Evolutionary conservation across 2,329 filamentous ascomycete genomes (phyloP).

Genomic region (Pyricularia pennisetigena): DNA sequence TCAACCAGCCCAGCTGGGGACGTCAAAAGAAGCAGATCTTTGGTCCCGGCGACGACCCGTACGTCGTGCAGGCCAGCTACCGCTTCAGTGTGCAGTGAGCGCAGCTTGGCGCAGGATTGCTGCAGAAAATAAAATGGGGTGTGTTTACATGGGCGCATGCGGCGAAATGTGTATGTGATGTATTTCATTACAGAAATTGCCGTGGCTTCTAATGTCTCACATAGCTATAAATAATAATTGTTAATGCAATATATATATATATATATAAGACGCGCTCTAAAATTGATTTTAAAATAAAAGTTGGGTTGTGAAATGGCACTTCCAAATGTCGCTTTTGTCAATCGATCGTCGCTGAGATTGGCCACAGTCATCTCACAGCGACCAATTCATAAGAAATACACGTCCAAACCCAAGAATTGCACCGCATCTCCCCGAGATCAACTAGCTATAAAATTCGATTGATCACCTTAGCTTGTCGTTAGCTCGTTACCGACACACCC

Average conservation of each 20-base stretch:
- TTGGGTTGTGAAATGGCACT: too few relatives aligned
- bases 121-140: neutral
- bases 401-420: neutral
- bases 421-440: neutral
- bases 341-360: neutral
- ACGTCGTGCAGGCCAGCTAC: conserved; percentile 53
- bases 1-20: conserved; percentile 86
- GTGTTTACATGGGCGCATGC: neutral
- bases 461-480: too few relatives aligned
- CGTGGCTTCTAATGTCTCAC: neutral
- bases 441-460: neutral
- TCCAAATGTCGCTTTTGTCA: too few relatives aligned
- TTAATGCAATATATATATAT: too few relatives aligned
- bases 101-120: neutral
- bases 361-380: too few relatives aligned
- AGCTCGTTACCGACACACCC: too few relatives aligned
- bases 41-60: conserved; percentile 47
- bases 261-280: too few relatives aligned
- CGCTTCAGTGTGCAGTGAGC: conserved; percentile 32
- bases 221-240: neutral
- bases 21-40: conserved; percentile 52
- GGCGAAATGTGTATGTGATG: neutral
- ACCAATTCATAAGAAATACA: neutral
- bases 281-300: too few relatives aligned
- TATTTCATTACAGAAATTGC: neutral